Conservation (phyloP, 345 rosid genomes). For the Kernera saxatilis region DNA sequence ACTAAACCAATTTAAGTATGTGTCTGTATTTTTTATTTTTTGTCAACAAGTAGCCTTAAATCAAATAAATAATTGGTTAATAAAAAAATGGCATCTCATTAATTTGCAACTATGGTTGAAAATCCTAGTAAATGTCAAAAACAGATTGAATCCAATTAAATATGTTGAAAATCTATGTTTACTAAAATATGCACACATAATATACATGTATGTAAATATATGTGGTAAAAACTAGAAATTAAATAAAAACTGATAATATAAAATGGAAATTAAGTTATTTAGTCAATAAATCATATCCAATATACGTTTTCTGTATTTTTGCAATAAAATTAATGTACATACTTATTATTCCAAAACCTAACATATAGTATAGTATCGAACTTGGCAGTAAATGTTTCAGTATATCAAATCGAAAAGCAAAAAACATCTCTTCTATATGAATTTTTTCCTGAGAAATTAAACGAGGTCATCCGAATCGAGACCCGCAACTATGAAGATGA, state of each 20-base stretch:
- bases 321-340: background rate
- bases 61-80: background rate
- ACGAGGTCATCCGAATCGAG: background rate
- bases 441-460: background rate
- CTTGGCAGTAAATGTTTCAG: background rate
- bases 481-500: background rate
- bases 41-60: no score
- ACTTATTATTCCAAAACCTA: background rate
- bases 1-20: no score
- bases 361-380: background rate
- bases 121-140: background rate
- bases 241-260: background rate
- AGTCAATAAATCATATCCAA: background rate
- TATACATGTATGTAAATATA: background rate
- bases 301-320: background rate
- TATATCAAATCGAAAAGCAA: background rate
- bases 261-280: background rate
- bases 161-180: background rate
- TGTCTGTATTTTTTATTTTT: background rate
- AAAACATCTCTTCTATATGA: background rate
- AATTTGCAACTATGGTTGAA: background rate
- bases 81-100: background rate
- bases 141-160: background rate
- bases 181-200: background rate
- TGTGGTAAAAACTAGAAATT: background rate